Evolutionary conservation across 2,329 filamentous ascomycete genomes (phyloP), one percentile per base, ranked within the genome.

Genomic region (Gaeumannomyces sp.): DNA sequence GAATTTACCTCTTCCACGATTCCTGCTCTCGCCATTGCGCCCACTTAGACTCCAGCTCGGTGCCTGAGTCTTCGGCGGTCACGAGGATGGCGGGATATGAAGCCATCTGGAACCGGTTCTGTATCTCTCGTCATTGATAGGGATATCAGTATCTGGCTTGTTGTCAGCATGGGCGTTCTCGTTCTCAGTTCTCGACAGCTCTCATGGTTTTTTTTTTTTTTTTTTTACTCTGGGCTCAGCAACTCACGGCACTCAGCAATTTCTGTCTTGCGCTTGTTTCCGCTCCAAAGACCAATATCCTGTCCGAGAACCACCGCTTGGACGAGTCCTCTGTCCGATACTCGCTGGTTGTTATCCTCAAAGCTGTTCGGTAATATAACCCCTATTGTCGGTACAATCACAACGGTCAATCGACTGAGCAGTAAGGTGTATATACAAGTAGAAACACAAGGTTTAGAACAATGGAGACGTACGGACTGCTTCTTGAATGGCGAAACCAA

Each of bases 11-110:
- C 72, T 90, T 89, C 76, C 85, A 89, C 3, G 85, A 86, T 71
- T 91, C 89, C 66, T 84, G 78, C 60, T 85, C 79, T 19, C 84
- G 80, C 89, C 89, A 92, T 29, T 76, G 74, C 64, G 76, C 79
- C 89, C 89, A 92, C 69, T 90, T 91, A 4, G 79, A 75, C 65
- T 89, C 82, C 0, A 92, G 75, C 2, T 76, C 76, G 25, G 83
- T 73, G 1, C 83, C 85, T 28, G 83, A 77, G 64, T 90, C 88
- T 1, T 81, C 79, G 0, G 79, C 71, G n/a, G 76, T 71, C 1
- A 86, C 81, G 0, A 76, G 72, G 19, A 89, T 79, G 2, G 77
- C 73, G 2, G 81, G 79, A 71, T 85, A 88, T 3, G 78, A 78
- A 19, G 81, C 82, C 28, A 82, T 77, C 65, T 85, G 81, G 70